A percentile compares a stretch with the other conserved stretches of the same genome.
Conservation (phyloP, 192 early-diverging fungal species). For the Backusella luteola region DNA sequence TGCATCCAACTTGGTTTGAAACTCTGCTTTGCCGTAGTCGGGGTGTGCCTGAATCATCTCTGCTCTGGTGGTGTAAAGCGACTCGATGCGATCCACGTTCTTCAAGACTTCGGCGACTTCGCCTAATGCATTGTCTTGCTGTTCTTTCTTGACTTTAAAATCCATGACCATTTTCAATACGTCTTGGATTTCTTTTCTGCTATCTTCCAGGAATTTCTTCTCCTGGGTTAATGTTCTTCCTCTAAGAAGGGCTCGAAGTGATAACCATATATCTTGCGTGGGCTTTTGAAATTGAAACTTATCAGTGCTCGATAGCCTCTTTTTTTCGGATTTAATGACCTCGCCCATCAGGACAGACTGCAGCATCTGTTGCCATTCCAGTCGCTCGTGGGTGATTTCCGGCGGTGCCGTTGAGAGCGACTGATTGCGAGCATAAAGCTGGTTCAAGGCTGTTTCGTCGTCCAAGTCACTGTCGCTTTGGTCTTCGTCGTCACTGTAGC, state of each 20-base stretch:
- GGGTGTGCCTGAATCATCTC: conserved; percentile 62
- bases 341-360: conserved; percentile 79
- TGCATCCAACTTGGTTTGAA: conserved; percentile 70
- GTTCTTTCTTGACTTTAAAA: conserved; percentile 41
- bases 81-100: conserved; percentile 75
- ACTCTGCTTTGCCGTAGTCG: conserved; percentile 61
- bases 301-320: conserved; percentile 56
- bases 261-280: conserved; percentile 70
- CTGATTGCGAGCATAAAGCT: conserved; percentile 19
- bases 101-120: conserved; percentile 71
- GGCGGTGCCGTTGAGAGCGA: conserved; percentile 19
- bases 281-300: conserved; percentile 45
- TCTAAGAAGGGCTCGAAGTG: conserved; percentile 63
- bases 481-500: conserved; percentile 21
- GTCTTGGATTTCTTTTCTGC: conserved; percentile 55
- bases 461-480: conserved; percentile 12
- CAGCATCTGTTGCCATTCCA: conserved; percentile 87
- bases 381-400: conserved; percentile 62
- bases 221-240: conserved; percentile 64
- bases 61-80: conserved; percentile 71
- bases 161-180: conserved; percentile 62
- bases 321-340: conserved; percentile 81
- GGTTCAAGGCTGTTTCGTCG: conserved; percentile 23
- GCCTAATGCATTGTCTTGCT: conserved; percentile 45
- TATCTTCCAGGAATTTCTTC: conserved; percentile 61